A percentile compares a stretch with the other conserved stretches of the same genome.
Evolutionary conservation across 129 eudicot genomes (phyloP).

Genomic region (Artemisia argyi): DNA sequence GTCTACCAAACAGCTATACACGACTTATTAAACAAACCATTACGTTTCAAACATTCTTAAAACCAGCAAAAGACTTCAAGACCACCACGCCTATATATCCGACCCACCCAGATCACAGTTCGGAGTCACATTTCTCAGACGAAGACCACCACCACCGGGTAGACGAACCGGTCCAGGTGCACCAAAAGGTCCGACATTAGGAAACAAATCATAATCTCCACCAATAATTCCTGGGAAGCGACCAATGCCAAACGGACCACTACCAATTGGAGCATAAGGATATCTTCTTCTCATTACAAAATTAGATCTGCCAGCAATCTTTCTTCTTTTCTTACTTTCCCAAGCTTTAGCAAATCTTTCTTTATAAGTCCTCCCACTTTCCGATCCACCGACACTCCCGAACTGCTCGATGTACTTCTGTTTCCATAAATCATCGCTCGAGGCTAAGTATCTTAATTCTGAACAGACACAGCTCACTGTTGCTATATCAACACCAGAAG

Average conservation of each 20-base stretch:
- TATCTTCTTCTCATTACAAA: slow-evolving; percentile 22
- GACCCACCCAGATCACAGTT: slow-evolving; percentile 47
- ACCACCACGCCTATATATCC: neutral
- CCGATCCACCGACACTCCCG: slow-evolving; percentile 27
- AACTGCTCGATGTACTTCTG: slow-evolving; percentile 55
- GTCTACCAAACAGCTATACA: slow-evolving; percentile 13
- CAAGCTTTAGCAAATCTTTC: slow-evolving; percentile 44
- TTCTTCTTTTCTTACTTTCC: slow-evolving; percentile 43
- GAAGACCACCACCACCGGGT: slow-evolving; percentile 4
- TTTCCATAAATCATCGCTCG: slow-evolving; percentile 67
- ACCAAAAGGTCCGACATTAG: slow-evolving; percentile 18
- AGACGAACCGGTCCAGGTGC: neutral
- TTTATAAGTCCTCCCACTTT: slow-evolving; percentile 46
- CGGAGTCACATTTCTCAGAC: slow-evolving; percentile 30
- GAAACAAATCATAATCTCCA: slow-evolving; percentile 46
- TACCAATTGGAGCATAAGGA: slow-evolving; percentile 29
- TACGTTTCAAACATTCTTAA: neutral
- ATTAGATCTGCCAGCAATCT: slow-evolving; percentile 11
- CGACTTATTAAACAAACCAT: neutral
- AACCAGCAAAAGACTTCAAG: neutral
- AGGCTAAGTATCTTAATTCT: slow-evolving; percentile 54
- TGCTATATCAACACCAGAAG: slow-evolving; percentile 65
- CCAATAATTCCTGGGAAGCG: slow-evolving; percentile 41
- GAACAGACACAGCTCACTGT: slow-evolving; percentile 53
- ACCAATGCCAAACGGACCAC: slow-evolving; percentile 12